Conservation (phyloP, 768 basidiomycete genomes). For the Boletus reticuloceps region DNA sequence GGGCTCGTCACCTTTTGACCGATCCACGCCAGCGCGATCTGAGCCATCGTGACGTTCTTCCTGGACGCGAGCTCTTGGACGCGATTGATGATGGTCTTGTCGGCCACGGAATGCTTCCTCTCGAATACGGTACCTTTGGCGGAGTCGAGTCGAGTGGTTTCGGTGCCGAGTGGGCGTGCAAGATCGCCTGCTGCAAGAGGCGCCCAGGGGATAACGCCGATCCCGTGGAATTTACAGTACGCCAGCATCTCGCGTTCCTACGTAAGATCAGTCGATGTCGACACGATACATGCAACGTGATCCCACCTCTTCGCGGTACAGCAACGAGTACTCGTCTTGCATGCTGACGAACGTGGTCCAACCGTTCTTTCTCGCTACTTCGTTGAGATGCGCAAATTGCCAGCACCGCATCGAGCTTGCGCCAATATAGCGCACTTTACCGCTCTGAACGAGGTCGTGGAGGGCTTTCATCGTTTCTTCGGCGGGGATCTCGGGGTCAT, state of each 20-base stretch:
- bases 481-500: constrained; percentile 33
- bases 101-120: constrained; percentile 23
- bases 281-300: too few species aligned
- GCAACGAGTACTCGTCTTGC: constrained; percentile 46
- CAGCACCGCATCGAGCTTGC: constrained; percentile 46
- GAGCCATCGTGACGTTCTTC: constrained; percentile 40
- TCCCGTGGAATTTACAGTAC: constrained; percentile 47
- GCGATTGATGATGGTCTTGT: constrained; percentile 37
- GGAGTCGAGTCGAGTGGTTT: constrained; percentile 18
- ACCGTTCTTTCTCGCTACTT: constrained; percentile 41
- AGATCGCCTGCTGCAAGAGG: constrained; percentile 42
- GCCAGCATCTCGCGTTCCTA: constrained; percentile 46
- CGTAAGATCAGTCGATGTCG: too few species aligned
- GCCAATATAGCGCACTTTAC: constrained; percentile 51
- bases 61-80: constrained; percentile 42
- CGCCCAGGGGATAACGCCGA: constrained; percentile 52
- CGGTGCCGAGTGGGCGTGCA: constrained; percentile 33
- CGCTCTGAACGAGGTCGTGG: constrained; percentile 46
- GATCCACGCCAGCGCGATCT: constrained; percentile 45
- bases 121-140: constrained; percentile 19
- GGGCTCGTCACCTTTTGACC: constrained; percentile 41
- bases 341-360: constrained; percentile 57
- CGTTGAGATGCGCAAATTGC: constrained; percentile 44
- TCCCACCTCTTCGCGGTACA: constrained; percentile 50
- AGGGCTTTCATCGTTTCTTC: constrained; percentile 52